phyloP scores from a whole-genome alignment of 2,329 filamentous ascomycete genomes.

The Fusarium irregulare region DNA sequence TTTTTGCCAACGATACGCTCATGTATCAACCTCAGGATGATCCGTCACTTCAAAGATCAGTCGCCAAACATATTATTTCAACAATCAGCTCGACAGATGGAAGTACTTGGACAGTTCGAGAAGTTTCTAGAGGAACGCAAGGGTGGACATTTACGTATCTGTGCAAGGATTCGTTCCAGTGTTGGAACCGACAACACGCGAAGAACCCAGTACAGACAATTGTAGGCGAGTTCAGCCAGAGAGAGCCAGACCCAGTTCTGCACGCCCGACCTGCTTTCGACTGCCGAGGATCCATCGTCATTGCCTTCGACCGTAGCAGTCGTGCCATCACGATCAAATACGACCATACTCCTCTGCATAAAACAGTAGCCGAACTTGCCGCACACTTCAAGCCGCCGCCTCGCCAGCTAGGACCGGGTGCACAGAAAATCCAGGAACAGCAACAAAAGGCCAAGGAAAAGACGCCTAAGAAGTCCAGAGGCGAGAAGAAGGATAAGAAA shows the following conservation, averaged over 20 bases:
- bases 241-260: constrained; percentile 59
- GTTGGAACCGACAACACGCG: constrained; percentile 61
- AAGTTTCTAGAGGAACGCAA: constrained; percentile 57
- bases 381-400: constrained; percentile 61
- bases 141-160: constrained; percentile 66
- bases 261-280: constrained; percentile 68
- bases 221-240: constrained; percentile 63
- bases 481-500: constrained; percentile 47
- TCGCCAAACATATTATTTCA: constrained; percentile 61
- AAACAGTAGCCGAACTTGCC: constrained; percentile 63
- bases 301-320: constrained; percentile 61
- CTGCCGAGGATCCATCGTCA: constrained; percentile 63
- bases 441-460: constrained; percentile 42
- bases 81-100: constrained; percentile 59
- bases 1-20: constrained; percentile 59
- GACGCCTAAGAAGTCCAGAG: constrained; percentile 46
- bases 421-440: constrained; percentile 43
- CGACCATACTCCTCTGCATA: constrained; percentile 67
- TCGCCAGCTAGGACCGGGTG: constrained; percentile 44
- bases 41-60: constrained; percentile 60
- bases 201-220: constrained; percentile 55
- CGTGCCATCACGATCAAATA: constrained; percentile 65
- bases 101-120: constrained; percentile 61
- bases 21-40: constrained; percentile 62
- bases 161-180: constrained; percentile 64